Conservation (phyloP, 495 filamentous ascomycete genomes). For the Xylaria curta region DNA sequence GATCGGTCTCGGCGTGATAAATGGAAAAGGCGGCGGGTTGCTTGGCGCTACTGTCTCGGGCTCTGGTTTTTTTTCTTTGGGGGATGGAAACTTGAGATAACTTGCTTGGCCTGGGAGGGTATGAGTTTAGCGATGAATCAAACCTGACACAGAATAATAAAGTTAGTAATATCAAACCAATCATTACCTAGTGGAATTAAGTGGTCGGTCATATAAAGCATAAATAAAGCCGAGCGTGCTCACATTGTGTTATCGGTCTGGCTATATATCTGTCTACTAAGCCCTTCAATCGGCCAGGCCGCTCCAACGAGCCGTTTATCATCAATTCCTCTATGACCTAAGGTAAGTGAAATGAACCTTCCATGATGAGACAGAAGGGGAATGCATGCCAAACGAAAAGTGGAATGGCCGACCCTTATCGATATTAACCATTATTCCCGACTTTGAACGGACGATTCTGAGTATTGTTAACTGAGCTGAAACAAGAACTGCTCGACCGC, state of each 20-base stretch:
- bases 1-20: background rate
- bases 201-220: background rate
- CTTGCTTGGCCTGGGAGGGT: background rate
- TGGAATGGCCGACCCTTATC: background rate
- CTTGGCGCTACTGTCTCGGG: slow-evolving; percentile 5
- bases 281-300: background rate
- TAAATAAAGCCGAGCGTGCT: background rate
- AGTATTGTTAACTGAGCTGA: background rate
- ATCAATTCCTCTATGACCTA: background rate
- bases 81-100: background rate
- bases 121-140: background rate
- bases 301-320: background rate
- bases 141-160: background rate
- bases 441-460: background rate
- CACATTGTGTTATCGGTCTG: background rate
- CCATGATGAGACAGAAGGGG: background rate
- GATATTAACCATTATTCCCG: background rate
- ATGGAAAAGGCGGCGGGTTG: background rate
- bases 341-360: background rate
- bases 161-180: background rate
- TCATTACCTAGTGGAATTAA: background rate
- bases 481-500: background rate
- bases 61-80: background rate
- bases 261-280: background rate
- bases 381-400: background rate